Conservation (phyloP, 345 rosid species). For the Heritiera fomes region DNA sequence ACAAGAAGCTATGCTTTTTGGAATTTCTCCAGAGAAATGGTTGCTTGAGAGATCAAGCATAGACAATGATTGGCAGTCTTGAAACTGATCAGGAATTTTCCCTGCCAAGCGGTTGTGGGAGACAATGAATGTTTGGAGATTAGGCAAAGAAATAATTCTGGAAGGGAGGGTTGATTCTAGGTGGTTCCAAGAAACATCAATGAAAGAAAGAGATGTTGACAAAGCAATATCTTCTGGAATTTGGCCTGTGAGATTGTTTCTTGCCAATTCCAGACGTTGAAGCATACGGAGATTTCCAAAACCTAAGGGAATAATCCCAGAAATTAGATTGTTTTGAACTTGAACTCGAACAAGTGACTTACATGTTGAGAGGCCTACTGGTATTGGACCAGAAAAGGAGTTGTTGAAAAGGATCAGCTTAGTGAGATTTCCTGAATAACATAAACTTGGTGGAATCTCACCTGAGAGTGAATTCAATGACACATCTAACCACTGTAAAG, state of each 20-base stretch:
- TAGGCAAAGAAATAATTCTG: conserved; percentile 62
- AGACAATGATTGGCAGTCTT: conserved; percentile 71
- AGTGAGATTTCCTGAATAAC: conserved; percentile 65
- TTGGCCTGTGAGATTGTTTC: conserved; percentile 73
- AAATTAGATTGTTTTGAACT: conserved; percentile 64
- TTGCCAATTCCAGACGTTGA: conserved; percentile 80
- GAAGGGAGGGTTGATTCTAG: conserved; percentile 70
- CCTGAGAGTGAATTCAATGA: conserved; percentile 71
- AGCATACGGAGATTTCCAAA: conserved; percentile 65
- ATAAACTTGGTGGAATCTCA: conserved; percentile 59
- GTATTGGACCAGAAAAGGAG: conserved; percentile 61
- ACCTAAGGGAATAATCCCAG: conserved; percentile 66
- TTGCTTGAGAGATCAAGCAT: conserved; percentile 83
- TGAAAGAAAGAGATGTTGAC: conserved; percentile 76
- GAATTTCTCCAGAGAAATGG: conserved; percentile 61
- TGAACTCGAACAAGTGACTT: conserved; percentile 72
- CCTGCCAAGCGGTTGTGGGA: conserved; percentile 71
- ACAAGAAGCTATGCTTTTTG: conserved; percentile 67
- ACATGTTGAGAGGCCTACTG: conserved; percentile 55
- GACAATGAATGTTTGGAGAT: conserved; percentile 71
- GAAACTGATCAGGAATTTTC: conserved; percentile 69
- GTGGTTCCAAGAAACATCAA: conserved; percentile 71
- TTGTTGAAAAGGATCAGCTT: conserved; percentile 85
- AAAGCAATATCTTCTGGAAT: conserved; percentile 64
- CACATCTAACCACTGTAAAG: conserved; percentile 68